Percentiles rank a stretch among this genome's conserved stretches.
Evolutionary conservation across 805 yeast species (phyloP).

Genomic region (Peterozyma toletana): DNA sequence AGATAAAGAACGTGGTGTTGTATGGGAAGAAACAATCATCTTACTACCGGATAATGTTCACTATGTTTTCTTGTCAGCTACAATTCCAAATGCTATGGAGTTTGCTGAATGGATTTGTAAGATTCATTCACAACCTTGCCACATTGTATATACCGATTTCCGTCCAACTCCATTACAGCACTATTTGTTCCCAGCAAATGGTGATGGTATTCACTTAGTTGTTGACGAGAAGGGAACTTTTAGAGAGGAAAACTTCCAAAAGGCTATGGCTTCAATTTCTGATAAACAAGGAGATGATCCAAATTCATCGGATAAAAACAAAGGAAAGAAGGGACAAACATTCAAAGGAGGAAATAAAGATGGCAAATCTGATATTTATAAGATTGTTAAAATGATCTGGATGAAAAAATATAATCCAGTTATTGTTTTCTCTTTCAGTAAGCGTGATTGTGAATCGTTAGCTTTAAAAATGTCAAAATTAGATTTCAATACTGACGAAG

Average conservation of each 20-base stretch:
- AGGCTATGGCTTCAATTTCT: slow-evolving; percentile 92
- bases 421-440: slow-evolving; percentile 95
- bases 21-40: slow-evolving; percentile 98
- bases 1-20: slow-evolving; percentile 97
- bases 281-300: slow-evolving; percentile 84
- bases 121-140: slow-evolving; percentile 94
- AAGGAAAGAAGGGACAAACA: slow-evolving; percentile 72
- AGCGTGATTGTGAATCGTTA: slow-evolving; percentile 91
- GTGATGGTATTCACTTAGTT: slow-evolving; percentile 95
- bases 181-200: slow-evolving; percentile 96
- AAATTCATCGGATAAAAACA: slow-evolving; percentile 44
- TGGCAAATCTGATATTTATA: slow-evolving; percentile 80
- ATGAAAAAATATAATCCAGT: slow-evolving; percentile 94
- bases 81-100: slow-evolving; percentile 97
- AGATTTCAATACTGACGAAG: slow-evolving; percentile 91
- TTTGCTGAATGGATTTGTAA: slow-evolving; percentile 98
- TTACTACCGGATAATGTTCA: slow-evolving; percentile 93
- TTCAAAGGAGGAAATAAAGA: slow-evolving; percentile 82
- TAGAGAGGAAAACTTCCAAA: slow-evolving; percentile 96
- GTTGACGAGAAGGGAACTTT: slow-evolving; percentile 96
- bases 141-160: slow-evolving; percentile 96
- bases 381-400: slow-evolving; percentile 98
- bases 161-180: slow-evolving; percentile 99
- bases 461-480: slow-evolving; percentile 94
- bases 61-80: slow-evolving; percentile 89